Base-by-base conservation (phyloP, 345 rosid genomes). In the Angophora floribunda region DNA sequence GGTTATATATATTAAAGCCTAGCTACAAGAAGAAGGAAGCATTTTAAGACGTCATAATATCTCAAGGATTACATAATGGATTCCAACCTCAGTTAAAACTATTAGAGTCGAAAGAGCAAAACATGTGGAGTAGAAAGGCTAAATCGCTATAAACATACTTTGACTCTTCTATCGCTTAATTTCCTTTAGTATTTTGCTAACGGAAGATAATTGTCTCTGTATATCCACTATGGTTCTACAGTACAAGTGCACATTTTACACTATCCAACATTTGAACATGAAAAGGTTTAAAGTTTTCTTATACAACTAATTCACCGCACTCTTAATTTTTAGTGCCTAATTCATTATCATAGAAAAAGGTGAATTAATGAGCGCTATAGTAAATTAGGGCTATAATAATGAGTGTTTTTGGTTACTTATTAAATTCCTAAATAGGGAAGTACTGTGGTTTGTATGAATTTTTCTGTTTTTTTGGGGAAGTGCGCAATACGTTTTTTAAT, bases 31-130 rank as follows among this genome's bases (percentile, higher is more conserved):
- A 26, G 13, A 10, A 11, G 65, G 30, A 11, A 28, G 2, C 65
- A 59, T 26, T 24, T 1, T 59, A 59, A 59, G 12, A 5, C 1
- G 13, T 59, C 0, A n/a, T 59, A 1, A 13, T 10, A 1, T 6
- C 65, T 59, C 7, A 26, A 59, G 26, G 26, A 59, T 59, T 59
- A 59, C 65, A 57, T 24, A 59, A 30, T 24, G 65, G 65, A 26
- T 24, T 59, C 14, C 65, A 59, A 59, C 3, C 65, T 59, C 11
- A 5, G 65, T 59, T 59, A 24, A 0, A 26, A 26, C 30, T 11
- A 28, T 59, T 59, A 59, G 65, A 59, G 14, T 11, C 24, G n/a
- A 5, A 13, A 2, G 3, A 59, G 30, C 2, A n/a, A n/a, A 26
- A 59, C 65, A 59, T 59, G 65, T 13, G 14, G 15, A 59, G 65